phyloP scores from a whole-genome alignment of 1,284 basidiomycete species.

The Cronartium ribicola region DNA sequence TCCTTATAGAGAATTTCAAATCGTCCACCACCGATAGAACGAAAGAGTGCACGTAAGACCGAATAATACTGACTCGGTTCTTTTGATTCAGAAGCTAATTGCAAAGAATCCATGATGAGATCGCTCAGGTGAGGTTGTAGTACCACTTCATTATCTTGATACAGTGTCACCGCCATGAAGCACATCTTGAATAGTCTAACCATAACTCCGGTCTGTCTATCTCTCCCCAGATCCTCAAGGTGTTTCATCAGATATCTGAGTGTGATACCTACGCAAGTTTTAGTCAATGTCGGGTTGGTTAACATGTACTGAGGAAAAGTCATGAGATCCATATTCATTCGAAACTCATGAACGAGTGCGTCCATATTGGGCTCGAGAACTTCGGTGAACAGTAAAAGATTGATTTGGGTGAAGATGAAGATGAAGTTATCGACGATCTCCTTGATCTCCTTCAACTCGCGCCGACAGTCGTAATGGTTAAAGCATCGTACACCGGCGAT shows the following conservation, averaged over 20 bases:
- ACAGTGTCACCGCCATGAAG: constrained; percentile 79
- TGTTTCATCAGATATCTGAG: constrained; percentile 80
- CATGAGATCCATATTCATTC: constrained; percentile 69
- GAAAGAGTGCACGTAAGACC: constrained; percentile 88
- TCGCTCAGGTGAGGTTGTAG: constrained; percentile 87
- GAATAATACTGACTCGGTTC: constrained; percentile 92
- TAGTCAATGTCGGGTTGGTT: constrained; percentile 73
- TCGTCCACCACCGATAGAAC: constrained; percentile 93
- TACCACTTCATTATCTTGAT: constrained; percentile 82
- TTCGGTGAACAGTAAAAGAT: constrained; percentile 86
- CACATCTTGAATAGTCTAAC: constrained; percentile 95
- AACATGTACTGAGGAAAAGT: constrained; percentile 85
- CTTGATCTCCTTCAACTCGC: constrained; percentile 72
- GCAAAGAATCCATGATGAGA: constrained; percentile 95
- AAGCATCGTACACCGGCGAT: constrained; percentile 78
- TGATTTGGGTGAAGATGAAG: constrained; percentile 71
- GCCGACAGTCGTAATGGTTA: constrained; percentile 69
- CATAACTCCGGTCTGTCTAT: constrained; percentile 75
- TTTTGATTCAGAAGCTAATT: constrained; percentile 81
- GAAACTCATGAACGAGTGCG: constrained; percentile 73
- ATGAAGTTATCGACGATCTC: constrained; percentile 84
- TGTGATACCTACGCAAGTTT: constrained; percentile 86
- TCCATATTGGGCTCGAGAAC: constrained; percentile 85
- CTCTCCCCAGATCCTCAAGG: constrained; percentile 77
- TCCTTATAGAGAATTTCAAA: constrained; percentile 96